Percentiles rank a stretch among this genome's conserved stretches.
These are phyloP conservation scores for Talaromyces sp. DNA, from an alignment of 2,329 filamentous ascomycete genomes.

Conservation along the genomic window DNA sequence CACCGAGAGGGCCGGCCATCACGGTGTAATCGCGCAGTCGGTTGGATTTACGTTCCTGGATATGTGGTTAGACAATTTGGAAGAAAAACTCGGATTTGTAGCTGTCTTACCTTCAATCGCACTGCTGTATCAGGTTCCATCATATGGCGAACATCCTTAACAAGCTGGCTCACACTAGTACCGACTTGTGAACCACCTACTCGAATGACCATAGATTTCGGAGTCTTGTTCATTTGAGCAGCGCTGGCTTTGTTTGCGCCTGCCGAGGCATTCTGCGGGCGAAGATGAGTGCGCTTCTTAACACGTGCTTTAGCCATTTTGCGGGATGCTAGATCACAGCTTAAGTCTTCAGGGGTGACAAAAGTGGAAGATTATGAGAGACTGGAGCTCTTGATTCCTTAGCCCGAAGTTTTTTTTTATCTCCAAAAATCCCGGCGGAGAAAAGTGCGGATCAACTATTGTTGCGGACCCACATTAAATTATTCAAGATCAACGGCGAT, in stretches of 20 bases:
- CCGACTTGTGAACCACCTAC: slow-evolving; percentile 94
- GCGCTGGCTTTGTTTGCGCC: slow-evolving; percentile 60
- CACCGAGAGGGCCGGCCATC: slow-evolving; percentile 92
- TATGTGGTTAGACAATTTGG: slow-evolving; percentile 10
- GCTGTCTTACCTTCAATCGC: slow-evolving; percentile 66
- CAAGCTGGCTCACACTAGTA: slow-evolving; percentile 85
- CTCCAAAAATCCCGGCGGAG: slow-evolving; percentile 37
- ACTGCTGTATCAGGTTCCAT: slow-evolving; percentile 96
- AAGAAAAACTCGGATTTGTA: background rate
- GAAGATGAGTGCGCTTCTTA: slow-evolving; percentile 87
- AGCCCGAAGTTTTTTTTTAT: slow-evolving; percentile 34
- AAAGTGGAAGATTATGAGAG: slow-evolving; percentile 5
- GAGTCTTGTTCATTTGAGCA: slow-evolving; percentile 66
- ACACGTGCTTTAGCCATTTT: slow-evolving; percentile 76
- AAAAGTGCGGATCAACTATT: slow-evolving; percentile 39
- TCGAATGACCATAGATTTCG: slow-evolving; percentile 98
- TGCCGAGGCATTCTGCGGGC: slow-evolving; percentile 60
- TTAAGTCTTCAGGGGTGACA: slow-evolving; percentile 7
- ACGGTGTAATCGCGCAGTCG: slow-evolving; percentile 87
- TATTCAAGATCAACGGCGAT: slow-evolving; percentile 23
- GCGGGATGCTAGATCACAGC: slow-evolving; percentile 7
- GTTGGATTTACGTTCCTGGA: slow-evolving; percentile 78
- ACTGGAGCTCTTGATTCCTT: slow-evolving; percentile 1
- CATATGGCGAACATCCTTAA: slow-evolving; percentile 85
- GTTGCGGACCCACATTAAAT: slow-evolving; percentile 40